phyloP scores from a whole-genome alignment of 2,329 filamentous ascomycete genomes.

The Ophiostoma populinum region DNA sequence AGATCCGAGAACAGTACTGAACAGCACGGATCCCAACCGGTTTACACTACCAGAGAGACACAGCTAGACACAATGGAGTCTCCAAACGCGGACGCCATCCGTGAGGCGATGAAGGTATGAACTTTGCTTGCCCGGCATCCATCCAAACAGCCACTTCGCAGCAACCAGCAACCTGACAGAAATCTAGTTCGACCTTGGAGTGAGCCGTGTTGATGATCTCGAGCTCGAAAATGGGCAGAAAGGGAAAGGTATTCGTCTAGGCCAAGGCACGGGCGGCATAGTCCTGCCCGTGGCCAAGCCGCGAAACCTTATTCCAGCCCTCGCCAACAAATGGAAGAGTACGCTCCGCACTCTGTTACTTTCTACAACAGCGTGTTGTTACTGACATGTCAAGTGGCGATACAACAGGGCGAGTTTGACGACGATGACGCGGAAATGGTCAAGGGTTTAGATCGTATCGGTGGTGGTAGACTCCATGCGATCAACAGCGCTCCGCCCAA shows the following conservation, averaged over 20 bases:
- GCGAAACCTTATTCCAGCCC: not conserved
- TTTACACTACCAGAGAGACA: too few species aligned
- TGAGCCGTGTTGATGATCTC: slow-evolving; percentile 9
- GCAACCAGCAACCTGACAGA: too few species aligned
- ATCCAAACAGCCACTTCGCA: too few species aligned
- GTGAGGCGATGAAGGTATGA: too few species aligned
- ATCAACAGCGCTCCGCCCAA: not conserved
- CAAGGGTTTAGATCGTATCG: slow-evolving; percentile 9
- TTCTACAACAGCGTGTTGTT: too few species aligned
- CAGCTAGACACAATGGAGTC: too few species aligned
- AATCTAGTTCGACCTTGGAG: slow-evolving; percentile 9
- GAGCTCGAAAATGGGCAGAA: slow-evolving; percentile 8
- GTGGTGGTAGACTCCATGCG: slow-evolving; percentile 11
- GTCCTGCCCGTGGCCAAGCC: not conserved
- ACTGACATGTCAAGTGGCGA: slow-evolving; percentile 6
- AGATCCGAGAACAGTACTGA: too few species aligned
- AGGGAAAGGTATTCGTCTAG: not conserved
- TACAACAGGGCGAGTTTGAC: slow-evolving; percentile 9
- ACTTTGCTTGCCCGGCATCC: too few species aligned
- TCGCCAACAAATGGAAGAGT: slow-evolving; percentile 7
- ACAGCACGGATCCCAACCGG: too few species aligned
- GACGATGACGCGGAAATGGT: slow-evolving; percentile 12
- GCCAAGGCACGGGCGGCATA: not conserved
- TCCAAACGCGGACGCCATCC: too few species aligned
- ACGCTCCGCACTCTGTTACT: not conserved